Conservation (phyloP, 495 filamentous ascomycete species). For the Neurospora sp. region DNA sequence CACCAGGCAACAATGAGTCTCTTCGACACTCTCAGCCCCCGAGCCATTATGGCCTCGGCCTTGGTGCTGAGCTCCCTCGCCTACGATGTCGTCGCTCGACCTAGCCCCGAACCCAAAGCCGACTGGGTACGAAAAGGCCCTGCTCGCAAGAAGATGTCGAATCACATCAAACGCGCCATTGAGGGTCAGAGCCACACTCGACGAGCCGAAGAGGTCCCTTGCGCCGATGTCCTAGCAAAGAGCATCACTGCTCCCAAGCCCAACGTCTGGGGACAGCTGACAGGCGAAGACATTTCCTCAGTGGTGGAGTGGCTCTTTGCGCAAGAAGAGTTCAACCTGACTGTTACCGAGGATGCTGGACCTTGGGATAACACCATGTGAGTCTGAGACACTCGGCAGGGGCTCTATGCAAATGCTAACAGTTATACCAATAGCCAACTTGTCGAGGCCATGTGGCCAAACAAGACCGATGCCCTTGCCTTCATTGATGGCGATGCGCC, state of each 20-base stretch:
- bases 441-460: slow-evolving; percentile 41
- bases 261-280: slow-evolving; percentile 27
- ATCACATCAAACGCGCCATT: slow-evolving; percentile 15
- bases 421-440: slow-evolving; percentile 8
- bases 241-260: slow-evolving; percentile 21
- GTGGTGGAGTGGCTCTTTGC: slow-evolving; percentile 27
- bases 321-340: slow-evolving; percentile 27
- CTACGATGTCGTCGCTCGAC: slow-evolving; percentile 12
- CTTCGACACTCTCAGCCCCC: slow-evolving; percentile 13
- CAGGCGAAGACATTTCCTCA: slow-evolving; percentile 19
- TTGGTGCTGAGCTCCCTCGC: slow-evolving; percentile 12
- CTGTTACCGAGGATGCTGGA: slow-evolving; percentile 17
- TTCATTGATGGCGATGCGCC: slow-evolving; percentile 31
- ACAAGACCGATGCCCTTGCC: slow-evolving; percentile 40
- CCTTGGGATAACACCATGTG: slow-evolving; percentile 26
- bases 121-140: slow-evolving; percentile 9
- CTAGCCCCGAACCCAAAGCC: slow-evolving; percentile 10
- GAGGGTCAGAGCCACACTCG: slow-evolving; percentile 6
- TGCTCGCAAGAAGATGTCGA: slow-evolving; percentile 14
- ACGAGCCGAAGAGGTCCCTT: slow-evolving; percentile 3
- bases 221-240: slow-evolving; percentile 11
- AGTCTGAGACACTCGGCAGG: not conserved
- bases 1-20: slow-evolving; percentile 9
- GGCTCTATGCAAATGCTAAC: not conserved
- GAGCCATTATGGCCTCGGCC: slow-evolving; percentile 11